phyloP scores from a whole-genome alignment of 2,329 filamentous ascomycete genomes.

The Periconia digitata region DNA sequence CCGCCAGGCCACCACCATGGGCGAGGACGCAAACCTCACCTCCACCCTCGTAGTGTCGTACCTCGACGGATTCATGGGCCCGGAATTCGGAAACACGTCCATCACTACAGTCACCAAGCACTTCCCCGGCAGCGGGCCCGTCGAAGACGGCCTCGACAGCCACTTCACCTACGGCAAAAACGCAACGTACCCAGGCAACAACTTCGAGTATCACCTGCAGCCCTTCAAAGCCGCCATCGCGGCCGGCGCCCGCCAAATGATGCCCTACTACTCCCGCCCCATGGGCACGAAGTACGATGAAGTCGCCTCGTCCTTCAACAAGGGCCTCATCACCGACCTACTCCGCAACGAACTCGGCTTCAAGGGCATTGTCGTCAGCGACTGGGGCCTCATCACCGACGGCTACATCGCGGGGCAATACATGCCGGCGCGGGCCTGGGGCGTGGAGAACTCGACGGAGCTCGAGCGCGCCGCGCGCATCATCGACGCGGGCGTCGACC shows the following conservation, averaged over 20 bases:
- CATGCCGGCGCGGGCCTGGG: conserved; percentile 55
- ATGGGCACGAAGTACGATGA: conserved; percentile 51
- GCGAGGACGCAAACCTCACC: conserved; percentile 51
- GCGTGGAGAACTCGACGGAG: conserved; percentile 49
- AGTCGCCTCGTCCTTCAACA: conserved; percentile 56
- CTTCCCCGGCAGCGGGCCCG: conserved; percentile 55
- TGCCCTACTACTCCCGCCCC: conserved; percentile 56
- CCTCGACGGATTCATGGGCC: conserved; percentile 53
- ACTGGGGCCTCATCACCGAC: conserved; percentile 58
- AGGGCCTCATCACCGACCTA: conserved; percentile 53
- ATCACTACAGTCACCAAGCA: conserved; percentile 57
- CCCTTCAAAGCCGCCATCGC: conserved; percentile 55
- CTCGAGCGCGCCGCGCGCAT: conserved; percentile 48
- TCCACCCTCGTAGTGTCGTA: conserved; percentile 46
- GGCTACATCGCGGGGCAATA: conserved; percentile 45
- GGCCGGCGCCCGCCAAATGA: conserved; percentile 54
- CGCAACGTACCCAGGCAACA: conserved; percentile 52
- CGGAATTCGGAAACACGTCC: conserved; percentile 46
- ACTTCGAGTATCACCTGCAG: conserved; percentile 54
- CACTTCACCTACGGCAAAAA: conserved; percentile 58
- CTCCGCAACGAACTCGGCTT: conserved; percentile 53
- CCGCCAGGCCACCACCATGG: conserved; percentile 49
- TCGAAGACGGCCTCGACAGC: conserved; percentile 54
- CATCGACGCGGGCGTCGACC: conserved; percentile 55
- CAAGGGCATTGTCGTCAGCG: conserved; percentile 54